Conservation (phyloP, 148 eudicot genomes). For the Rhododendron henanense region DNA sequence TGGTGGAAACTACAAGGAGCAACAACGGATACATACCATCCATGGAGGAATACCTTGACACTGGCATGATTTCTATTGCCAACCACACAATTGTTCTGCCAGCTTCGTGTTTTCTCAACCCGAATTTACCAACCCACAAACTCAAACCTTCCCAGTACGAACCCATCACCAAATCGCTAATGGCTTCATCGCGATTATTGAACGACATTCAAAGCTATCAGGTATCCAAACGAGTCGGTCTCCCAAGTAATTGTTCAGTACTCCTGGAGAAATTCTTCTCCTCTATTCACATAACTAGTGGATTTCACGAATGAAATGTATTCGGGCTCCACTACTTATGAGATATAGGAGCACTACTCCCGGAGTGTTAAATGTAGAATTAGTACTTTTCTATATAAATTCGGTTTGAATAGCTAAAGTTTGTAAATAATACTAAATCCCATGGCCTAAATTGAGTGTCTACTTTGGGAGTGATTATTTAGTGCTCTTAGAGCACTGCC, state of each 20-base stretch:
- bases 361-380: too few species aligned
- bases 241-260: too few species aligned
- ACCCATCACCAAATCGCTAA: conserved; percentile 32
- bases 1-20: conserved; percentile 45
- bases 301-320: too few species aligned
- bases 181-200: conserved; percentile 32
- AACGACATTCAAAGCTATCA: conserved; percentile 49
- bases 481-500: too few species aligned
- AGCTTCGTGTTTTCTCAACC: conserved; percentile 22
- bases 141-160: conserved; percentile 18
- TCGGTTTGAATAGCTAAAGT: too few species aligned
- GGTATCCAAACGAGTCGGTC: conserved; percentile 7
- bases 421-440: too few species aligned
- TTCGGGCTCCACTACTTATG: too few species aligned
- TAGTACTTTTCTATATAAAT: too few species aligned
- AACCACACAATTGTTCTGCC: conserved; percentile 23
- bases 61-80: conserved; percentile 37
- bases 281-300: too few species aligned
- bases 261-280: too few species aligned
- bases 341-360: too few species aligned
- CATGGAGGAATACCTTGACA: conserved; percentile 27
- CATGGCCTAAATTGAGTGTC: too few species aligned
- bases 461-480: neutral
- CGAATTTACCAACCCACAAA: conserved; percentile 4
- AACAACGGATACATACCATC: conserved; percentile 30